phyloP scores from a whole-genome alignment of 2,329 filamentous ascomycete species.

The Ascochyta pisi region DNA sequence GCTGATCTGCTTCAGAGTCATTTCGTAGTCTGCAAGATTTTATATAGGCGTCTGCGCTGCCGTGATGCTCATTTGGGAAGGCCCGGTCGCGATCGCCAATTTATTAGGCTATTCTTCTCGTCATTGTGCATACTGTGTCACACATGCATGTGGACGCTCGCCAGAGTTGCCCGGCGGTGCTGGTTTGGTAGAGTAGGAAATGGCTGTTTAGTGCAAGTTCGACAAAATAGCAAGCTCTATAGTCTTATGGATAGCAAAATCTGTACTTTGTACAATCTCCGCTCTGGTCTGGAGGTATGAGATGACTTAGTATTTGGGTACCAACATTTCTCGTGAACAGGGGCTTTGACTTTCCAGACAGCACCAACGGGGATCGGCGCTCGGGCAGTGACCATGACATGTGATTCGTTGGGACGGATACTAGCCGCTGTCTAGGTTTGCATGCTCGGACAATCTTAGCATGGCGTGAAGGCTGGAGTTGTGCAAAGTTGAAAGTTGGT shows the following conservation, averaged over 20 bases:
- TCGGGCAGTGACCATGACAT: slow-evolving; percentile 23
- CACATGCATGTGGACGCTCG: slow-evolving; percentile 13
- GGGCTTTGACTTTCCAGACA: slow-evolving; percentile 26
- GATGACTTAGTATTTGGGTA: slow-evolving; percentile 9
- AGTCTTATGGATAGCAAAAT: not conserved
- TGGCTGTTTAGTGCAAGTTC: not conserved
- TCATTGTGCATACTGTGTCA: slow-evolving; percentile 28
- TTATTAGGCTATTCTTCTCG: slow-evolving; percentile 24
- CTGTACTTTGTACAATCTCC: slow-evolving; percentile 3
- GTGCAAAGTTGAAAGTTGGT: slow-evolving; percentile 33
- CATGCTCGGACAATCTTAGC: slow-evolving; percentile 33
- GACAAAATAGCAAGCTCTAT: slow-evolving; percentile 4
- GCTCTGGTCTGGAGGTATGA: slow-evolving; percentile 10
- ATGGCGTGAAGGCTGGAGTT: slow-evolving; percentile 33
- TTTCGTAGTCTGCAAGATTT: slow-evolving; percentile 30
- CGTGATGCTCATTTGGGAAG: slow-evolving; percentile 28
- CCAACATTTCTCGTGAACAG: slow-evolving; percentile 25
- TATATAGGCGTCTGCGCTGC: slow-evolving; percentile 22
- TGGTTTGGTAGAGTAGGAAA: not conserved
- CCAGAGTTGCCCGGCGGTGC: slow-evolving; percentile 18
- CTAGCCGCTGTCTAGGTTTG: slow-evolving; percentile 34
- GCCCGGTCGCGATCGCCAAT: slow-evolving; percentile 30
- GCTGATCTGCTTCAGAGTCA: slow-evolving; percentile 37
- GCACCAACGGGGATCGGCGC: slow-evolving; percentile 40
- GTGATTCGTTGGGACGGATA: slow-evolving; percentile 31